Evolutionary conservation across 2,329 filamentous ascomycete species (phyloP).

Genomic region (Epichloe hybrida): DNA sequence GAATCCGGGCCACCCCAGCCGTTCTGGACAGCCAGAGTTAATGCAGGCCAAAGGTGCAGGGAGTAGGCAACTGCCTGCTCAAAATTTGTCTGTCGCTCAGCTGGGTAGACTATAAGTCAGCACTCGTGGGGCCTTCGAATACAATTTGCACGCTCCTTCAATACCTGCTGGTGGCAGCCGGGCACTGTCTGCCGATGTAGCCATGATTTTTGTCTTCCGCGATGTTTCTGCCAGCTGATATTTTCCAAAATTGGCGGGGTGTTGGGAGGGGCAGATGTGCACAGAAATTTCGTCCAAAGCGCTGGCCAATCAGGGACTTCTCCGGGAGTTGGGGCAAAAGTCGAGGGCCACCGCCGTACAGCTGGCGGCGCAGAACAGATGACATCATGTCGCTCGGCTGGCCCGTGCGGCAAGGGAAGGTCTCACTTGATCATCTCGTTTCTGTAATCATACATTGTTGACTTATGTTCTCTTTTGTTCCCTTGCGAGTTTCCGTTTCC

Average conservation of each 20-base stretch:
- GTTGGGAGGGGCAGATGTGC: slow-evolving; percentile 16
- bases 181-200: slow-evolving; percentile 15
- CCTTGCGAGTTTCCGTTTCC: background rate
- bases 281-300: slow-evolving; percentile 10
- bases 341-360: background rate
- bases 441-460: background rate
- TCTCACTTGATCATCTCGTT: background rate
- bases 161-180: slow-evolving; percentile 20
- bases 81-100: slow-evolving; percentile 51
- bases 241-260: slow-evolving; percentile 12
- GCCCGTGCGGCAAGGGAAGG: background rate
- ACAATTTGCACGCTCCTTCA: background rate
- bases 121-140: background rate
- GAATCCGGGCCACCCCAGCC: slow-evolving; percentile 78
- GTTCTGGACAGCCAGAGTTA: slow-evolving; percentile 76
- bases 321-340: background rate
- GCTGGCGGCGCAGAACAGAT: background rate
- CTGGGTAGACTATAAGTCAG: slow-evolving; percentile 16
- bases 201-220: slow-evolving; percentile 13
- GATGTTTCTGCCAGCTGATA: background rate
- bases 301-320: background rate
- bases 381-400: slow-evolving; percentile 1
- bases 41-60: slow-evolving; percentile 76
- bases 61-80: slow-evolving; percentile 78
- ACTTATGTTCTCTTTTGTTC: background rate